Base-by-base conservation (phyloP, 2,329 filamentous ascomycete genomes). In the Epichloe festucae region DNA sequence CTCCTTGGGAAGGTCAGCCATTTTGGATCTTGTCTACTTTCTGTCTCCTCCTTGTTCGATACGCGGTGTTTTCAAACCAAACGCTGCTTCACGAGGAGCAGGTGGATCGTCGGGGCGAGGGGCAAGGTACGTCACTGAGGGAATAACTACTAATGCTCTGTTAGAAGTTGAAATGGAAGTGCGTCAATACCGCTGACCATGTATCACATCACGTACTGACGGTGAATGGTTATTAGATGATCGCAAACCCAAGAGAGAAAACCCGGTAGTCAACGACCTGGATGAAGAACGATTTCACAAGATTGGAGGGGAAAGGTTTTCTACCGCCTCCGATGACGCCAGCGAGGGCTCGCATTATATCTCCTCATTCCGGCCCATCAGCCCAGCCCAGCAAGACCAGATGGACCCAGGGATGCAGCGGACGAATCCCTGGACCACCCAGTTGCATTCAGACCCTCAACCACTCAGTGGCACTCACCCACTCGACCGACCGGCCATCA, bases 1-100 rank as follows among this genome's bases (percentile, higher is more conserved):
- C 57, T 73, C 69, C 64, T 72, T 68, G 53, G 75, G 75, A 56
- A 80, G 69, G 59, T 59, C 62, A 52, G 64, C 63, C 62, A 67
- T 68, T 6, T 49, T 52, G 35, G 11, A 46, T 3, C 0, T 14
- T 31, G 15, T 19, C 17, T 23, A 39, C 36, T 39, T n/a, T 39
- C 2, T 23, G 5, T 23, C 5, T 15, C 34, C 8, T 38, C 12
- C 5, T 34, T 36, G 1, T 5, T 38, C 40, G 48, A 21, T 44
- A 41, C 40, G 34, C 21, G 34, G 21, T 12, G 31, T 41, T 42
- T 34, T 8, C 48, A 31, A 46, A 15, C 15, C 40, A n/a, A 48
- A 35, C 43, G 35, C 21, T 14, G 49, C 41, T 47, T 51, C 23
- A 42, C 27, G 11, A 35, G 38, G 49, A 41, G 42, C 4, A 34